These are phyloP conservation scores for Penicillium desertorum DNA, from an alignment of 495 filamentous ascomycete genomes.

Conservation along the genomic window DNA sequence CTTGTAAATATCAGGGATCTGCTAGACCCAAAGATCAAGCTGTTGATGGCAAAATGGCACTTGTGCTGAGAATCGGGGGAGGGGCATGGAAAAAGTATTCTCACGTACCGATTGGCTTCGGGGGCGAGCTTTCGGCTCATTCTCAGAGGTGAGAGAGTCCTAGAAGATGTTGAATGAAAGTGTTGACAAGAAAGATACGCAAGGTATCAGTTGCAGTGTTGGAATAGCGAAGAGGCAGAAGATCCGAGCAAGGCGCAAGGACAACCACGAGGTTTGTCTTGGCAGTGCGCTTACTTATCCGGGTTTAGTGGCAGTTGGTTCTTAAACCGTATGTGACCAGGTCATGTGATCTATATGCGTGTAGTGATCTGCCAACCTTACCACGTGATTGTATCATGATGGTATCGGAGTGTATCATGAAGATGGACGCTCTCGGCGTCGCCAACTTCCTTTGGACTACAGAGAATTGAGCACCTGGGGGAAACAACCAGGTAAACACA, in stretches of 20 bases:
- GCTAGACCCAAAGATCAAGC: neutral
- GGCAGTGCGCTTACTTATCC: conserved; percentile 28
- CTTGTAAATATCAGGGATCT: conserved; percentile 11
- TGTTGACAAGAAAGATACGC: conserved; percentile 26
- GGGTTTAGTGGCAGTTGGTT: conserved; percentile 30
- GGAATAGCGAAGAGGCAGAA: conserved; percentile 19
- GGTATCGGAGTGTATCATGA: conserved; percentile 18
- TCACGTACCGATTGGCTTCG: conserved; percentile 87
- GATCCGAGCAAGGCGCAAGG: conserved; percentile 18
- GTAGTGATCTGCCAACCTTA: conserved; percentile 9
- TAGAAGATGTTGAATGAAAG: conserved; percentile 16
- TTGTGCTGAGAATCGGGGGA: conserved; percentile 25
- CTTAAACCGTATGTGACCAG: conserved; percentile 5
- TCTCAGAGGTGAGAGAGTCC: conserved; percentile 34
- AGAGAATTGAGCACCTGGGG: neutral
- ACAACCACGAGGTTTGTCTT: conserved; percentile 28
- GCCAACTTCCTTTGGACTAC: conserved; percentile 12
- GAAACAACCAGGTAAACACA: neutral
- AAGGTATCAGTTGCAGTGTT: conserved; percentile 27
- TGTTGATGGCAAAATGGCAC: conserved; percentile 8
- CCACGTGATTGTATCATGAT: conserved; percentile 17
- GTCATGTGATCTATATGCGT: conserved; percentile 15
- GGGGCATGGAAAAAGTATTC: conserved; percentile 35
- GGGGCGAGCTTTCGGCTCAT: conserved; percentile 80
- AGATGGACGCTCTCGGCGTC: conserved; percentile 25